phyloP scores from a whole-genome alignment of 495 filamentous ascomycete species.

The Penicillium nucicola region DNA sequence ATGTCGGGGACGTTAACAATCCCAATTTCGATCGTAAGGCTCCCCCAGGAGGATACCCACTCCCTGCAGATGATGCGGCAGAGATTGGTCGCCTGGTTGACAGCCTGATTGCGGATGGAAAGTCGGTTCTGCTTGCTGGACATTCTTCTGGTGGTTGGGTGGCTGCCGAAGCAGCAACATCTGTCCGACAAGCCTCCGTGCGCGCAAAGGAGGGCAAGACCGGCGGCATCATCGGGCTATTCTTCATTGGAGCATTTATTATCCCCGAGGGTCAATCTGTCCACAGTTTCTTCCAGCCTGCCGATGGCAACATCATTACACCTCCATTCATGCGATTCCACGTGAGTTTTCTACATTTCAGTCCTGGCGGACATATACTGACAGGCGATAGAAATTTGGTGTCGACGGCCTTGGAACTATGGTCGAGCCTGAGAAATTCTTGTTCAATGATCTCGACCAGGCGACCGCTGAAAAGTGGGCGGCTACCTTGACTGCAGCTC shows the following conservation, averaged over 20 bases:
- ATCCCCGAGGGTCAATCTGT: slow-evolving; percentile 29
- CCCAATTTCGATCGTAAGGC: slow-evolving; percentile 27
- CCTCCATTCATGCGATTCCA: slow-evolving; percentile 22
- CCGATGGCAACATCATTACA: slow-evolving; percentile 17
- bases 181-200: slow-evolving; percentile 18
- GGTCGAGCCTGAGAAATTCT: slow-evolving; percentile 11
- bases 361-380: not conserved
- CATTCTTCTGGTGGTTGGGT: slow-evolving; percentile 37
- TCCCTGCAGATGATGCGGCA: slow-evolving; percentile 18
- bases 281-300: slow-evolving; percentile 22
- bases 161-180: slow-evolving; percentile 27
- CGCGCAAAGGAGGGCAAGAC: slow-evolving; percentile 16
- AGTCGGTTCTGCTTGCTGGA: slow-evolving; percentile 23
- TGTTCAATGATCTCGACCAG: slow-evolving; percentile 26
- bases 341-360: slow-evolving; percentile 7
- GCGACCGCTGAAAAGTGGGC: slow-evolving; percentile 18
- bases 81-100: slow-evolving; percentile 18
- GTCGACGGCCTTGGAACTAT: slow-evolving; percentile 15
- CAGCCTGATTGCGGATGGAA: slow-evolving; percentile 18
- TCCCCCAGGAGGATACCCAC: slow-evolving; percentile 26
- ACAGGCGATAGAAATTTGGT: slow-evolving; percentile 18
- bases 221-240: slow-evolving; percentile 34
- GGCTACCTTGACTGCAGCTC: slow-evolving; percentile 32
- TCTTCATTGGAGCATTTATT: slow-evolving; percentile 31
- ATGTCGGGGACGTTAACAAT: slow-evolving; percentile 26